phyloP scores from a whole-genome alignment of 441 rosid genomes.

The Melastoma candidum region DNA sequence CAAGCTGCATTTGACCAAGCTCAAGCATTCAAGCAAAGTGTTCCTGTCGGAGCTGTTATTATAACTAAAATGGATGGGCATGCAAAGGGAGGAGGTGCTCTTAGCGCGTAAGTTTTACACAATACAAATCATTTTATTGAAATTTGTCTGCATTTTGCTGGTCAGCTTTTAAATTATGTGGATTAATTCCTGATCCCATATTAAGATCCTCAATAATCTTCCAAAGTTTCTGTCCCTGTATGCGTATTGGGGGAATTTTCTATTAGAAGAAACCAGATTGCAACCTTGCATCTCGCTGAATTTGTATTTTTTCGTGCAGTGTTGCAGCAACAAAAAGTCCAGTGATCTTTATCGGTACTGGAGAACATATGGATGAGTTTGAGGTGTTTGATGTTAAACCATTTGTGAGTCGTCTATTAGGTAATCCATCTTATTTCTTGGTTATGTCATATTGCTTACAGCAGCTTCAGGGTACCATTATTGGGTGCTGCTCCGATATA shows the following conservation, averaged over 20 bases:
- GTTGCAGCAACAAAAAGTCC: slow-evolving; percentile 99
- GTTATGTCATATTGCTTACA: slow-evolving; percentile 4
- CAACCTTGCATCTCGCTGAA: background rate
- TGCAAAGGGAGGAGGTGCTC: slow-evolving; percentile 99
- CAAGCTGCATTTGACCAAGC: slow-evolving; percentile 99
- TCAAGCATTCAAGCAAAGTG: slow-evolving; percentile 93
- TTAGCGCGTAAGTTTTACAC: slow-evolving; percentile 63
- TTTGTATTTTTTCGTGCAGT: slow-evolving; percentile 28
- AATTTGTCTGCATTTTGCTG: too few species aligned
- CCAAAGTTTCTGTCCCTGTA: too few species aligned
- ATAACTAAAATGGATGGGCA: slow-evolving; percentile 98
- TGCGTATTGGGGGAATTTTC: too few species aligned
- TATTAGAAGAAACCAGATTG: too few species aligned
- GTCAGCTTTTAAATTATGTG: too few species aligned
- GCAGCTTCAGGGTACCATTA: background rate
- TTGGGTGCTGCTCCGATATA: too few species aligned
- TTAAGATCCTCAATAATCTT: too few species aligned
- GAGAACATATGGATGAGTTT: slow-evolving; percentile 97
- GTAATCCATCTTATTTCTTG: slow-evolving; percentile 21
- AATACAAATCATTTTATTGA: too few species aligned
- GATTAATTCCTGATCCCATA: too few species aligned
- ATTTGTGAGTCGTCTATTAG: slow-evolving; percentile 88
- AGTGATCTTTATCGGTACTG: slow-evolving; percentile 90
- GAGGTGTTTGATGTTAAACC: slow-evolving; percentile 95
- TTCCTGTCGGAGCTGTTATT: slow-evolving; percentile 91